Conservation (phyloP, 2,329 filamentous ascomycete genomes). For the Paraconiothyrium sp. region DNA sequence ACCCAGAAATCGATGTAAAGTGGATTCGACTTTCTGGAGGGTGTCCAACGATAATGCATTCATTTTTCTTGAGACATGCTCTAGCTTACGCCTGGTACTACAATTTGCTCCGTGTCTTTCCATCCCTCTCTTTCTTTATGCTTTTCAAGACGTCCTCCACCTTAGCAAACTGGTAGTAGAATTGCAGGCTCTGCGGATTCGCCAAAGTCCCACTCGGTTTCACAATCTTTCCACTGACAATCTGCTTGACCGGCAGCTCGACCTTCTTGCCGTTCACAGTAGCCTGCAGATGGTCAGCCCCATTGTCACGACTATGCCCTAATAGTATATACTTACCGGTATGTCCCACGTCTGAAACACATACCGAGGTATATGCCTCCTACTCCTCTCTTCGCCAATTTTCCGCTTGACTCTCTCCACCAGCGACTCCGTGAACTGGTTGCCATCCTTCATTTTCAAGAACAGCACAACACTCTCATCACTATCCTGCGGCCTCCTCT, state of each 20-base stretch:
- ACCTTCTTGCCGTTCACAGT: constrained; percentile 89
- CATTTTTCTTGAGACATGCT: not conserved
- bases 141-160: constrained; percentile 67
- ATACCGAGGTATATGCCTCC: constrained; percentile 79
- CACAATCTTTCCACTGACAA: constrained; percentile 77
- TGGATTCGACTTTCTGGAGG: too few relatives aligned
- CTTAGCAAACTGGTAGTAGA: constrained; percentile 80
- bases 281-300: constrained; percentile 59
- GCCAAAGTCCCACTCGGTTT: constrained; percentile 79
- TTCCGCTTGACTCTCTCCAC: constrained; percentile 69
- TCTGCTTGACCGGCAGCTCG: constrained; percentile 84
- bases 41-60: not conserved
- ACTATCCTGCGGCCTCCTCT: constrained; percentile 68
- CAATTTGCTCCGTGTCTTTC: constrained; percentile 35
- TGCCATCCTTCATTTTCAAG: constrained; percentile 67
- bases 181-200: constrained; percentile 79
- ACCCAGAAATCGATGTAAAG: too few relatives aligned
- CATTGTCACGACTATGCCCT: not conserved
- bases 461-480: constrained; percentile 70
- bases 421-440: constrained; percentile 63
- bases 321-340: constrained; percentile 66
- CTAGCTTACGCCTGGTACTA: constrained; percentile 11
- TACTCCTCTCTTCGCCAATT: constrained; percentile 73
- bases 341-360: constrained; percentile 84
- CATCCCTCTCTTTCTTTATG: constrained; percentile 24